These are phyloP conservation scores for Gossypium longicalyx DNA, from an alignment of 345 rosid species.

Conservation along the genomic window DNA sequence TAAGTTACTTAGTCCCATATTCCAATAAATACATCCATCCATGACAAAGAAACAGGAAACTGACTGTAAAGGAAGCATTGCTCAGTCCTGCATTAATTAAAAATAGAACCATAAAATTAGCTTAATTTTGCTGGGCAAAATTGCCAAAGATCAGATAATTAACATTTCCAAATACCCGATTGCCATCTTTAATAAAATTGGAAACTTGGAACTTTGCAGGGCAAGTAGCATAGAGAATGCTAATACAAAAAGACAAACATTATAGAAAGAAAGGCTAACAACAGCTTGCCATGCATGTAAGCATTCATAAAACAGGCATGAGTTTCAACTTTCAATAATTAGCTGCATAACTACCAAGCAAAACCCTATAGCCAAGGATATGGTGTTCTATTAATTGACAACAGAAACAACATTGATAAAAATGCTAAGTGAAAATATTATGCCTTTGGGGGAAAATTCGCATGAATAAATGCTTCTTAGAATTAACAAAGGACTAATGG, in stretches of 20 bases:
- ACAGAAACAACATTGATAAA: neutral
- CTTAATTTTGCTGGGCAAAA: neutral
- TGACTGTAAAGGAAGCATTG: slow-evolving; percentile 15
- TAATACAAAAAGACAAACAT: neutral
- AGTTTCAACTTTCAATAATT: neutral
- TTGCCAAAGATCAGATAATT: neutral
- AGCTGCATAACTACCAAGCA: neutral
- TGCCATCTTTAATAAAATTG: neutral
- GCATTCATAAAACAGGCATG: neutral
- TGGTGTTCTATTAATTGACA: neutral
- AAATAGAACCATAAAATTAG: neutral
- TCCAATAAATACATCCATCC: neutral
- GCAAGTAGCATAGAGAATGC: neutral
- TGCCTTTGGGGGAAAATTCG: neutral
- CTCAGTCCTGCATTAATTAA: neutral
- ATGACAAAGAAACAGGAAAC: neutral
- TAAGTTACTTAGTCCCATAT: neutral
- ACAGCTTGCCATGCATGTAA: neutral
- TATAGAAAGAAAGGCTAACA: neutral
- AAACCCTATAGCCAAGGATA: neutral
- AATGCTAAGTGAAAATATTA: neutral
- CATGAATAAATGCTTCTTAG: neutral
- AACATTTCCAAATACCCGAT: too few species aligned
- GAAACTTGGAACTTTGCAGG: neutral
- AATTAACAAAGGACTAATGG: neutral